These are phyloP conservation scores for Aspergillus avenaceus DNA, from an alignment of 495 filamentous ascomycete genomes.

Conservation along the genomic window DNA sequence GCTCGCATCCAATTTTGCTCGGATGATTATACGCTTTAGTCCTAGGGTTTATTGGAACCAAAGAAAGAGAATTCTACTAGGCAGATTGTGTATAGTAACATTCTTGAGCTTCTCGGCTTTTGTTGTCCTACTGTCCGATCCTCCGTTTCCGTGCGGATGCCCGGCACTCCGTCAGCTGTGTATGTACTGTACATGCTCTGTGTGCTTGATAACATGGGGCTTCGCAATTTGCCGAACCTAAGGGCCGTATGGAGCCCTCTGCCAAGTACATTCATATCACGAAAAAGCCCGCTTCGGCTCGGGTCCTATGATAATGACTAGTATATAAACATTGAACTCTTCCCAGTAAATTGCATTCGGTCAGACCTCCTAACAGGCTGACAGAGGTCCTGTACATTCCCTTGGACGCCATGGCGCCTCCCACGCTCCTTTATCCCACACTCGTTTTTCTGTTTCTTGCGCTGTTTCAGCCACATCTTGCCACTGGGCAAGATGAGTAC, in stretches of 20 bases:
- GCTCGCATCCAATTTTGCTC: too few species aligned
- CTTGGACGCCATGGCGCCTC: neutral
- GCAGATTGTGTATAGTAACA: too few species aligned
- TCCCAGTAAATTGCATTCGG: neutral
- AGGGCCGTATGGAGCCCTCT: neutral
- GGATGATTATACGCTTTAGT: too few species aligned
- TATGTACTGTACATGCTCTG: neutral
- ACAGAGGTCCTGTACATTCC: neutral
- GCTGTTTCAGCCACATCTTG: neutral
- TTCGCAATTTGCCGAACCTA: neutral
- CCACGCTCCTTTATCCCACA: neutral
- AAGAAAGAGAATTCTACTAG: too few species aligned
- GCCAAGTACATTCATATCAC: neutral
- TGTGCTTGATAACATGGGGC: neutral
- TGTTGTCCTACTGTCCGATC: too few species aligned
- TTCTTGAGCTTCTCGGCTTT: neutral
- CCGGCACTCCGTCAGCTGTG: neutral
- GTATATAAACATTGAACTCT: neutral
- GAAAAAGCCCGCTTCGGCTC: neutral
- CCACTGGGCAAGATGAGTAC: neutral
- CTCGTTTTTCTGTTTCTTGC: neutral
- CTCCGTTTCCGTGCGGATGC: neutral
- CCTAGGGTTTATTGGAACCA: too few species aligned
- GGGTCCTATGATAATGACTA: neutral
- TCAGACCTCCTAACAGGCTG: neutral